A percentile compares a stretch with the other conserved stretches of the same genome.
These are phyloP conservation scores for Kodamaea lidongshanica DNA, from an alignment of 805 yeast genomes.

Conservation along the genomic window DNA sequence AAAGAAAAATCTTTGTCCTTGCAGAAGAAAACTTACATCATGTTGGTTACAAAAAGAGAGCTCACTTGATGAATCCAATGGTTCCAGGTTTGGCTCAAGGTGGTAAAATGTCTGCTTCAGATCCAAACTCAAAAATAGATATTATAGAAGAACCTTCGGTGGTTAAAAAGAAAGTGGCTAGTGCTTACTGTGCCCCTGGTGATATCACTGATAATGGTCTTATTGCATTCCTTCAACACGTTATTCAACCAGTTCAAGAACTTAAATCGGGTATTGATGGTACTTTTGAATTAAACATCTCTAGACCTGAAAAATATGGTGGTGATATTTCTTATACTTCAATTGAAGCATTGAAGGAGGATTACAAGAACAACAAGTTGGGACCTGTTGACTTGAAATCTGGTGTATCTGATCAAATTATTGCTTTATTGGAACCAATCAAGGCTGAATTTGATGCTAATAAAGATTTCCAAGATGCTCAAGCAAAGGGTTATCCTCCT, in stretches of 20 bases:
- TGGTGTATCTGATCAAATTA: constrained; percentile 85
- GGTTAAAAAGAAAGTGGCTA: constrained; percentile 83
- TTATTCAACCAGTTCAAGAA: constrained; percentile 79
- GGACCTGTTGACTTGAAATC: constrained; percentile 91
- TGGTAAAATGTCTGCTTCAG: constrained; percentile 98
- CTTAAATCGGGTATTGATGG: constrained; percentile 53
- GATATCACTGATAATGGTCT: constrained; percentile 83
- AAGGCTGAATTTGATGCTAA: constrained; percentile 58
- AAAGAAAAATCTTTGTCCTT: constrained; percentile 91
- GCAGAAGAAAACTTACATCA: constrained; percentile 90
- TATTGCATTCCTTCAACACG: constrained; percentile 77
- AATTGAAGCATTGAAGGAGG: constrained; percentile 63
- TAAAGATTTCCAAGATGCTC: constrained; percentile 70
- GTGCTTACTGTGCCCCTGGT: constrained; percentile 96
- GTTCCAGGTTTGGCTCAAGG: constrained; percentile 97
- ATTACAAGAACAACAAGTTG: constrained; percentile 65
- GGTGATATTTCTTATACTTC: constrained; percentile 76
- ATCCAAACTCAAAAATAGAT: constrained; percentile 96
- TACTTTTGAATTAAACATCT: constrained; percentile 60
- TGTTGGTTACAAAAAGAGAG: constrained; percentile 93
- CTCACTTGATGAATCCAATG: constrained; percentile 98
- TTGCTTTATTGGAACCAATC: constrained; percentile 75
- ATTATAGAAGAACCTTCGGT: constrained; percentile 80
- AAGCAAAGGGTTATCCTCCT: constrained; percentile 78
- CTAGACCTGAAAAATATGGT: constrained; percentile 96